Evolutionary conservation across 169 alveolate genomes (phyloP).

Genomic region (Eimeria zaria): DNA sequence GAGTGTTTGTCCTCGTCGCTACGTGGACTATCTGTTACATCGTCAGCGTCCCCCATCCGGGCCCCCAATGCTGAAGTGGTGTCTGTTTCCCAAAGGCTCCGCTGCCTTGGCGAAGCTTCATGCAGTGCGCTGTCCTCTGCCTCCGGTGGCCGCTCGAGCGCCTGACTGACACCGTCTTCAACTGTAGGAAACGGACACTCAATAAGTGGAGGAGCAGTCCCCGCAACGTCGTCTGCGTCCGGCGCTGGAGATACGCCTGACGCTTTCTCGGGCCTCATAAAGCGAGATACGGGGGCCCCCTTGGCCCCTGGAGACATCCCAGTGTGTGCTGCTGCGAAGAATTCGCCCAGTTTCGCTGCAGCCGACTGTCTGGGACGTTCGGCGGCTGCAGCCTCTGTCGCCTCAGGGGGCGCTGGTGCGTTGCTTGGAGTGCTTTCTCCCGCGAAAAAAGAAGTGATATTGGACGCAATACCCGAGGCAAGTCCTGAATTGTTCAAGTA

Average conservation of each 20-base stretch:
- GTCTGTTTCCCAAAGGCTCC: constrained; percentile 33
- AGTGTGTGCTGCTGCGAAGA: constrained; percentile 22
- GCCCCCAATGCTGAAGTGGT: background rate
- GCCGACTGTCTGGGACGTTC: constrained; percentile 53
- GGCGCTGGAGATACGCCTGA: background rate
- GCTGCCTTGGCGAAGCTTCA: constrained; percentile 11
- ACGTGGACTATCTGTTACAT: background rate
- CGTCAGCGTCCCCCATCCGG: background rate
- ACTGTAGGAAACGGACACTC: constrained; percentile 12
- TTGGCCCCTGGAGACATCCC: constrained; percentile 8
- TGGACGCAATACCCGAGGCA: constrained; percentile 50
- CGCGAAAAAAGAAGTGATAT: constrained; percentile 48
- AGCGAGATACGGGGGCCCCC: background rate
- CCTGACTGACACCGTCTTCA: background rate
- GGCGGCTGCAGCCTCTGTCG: background rate
- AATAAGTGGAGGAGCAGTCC: constrained; percentile 24
- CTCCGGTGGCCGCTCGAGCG: background rate
- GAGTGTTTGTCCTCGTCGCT: background rate
- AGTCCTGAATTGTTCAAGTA: constrained; percentile 53
- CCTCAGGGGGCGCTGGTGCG: constrained; percentile 13
- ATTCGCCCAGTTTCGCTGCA: constrained; percentile 32
- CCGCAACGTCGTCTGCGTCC: background rate
- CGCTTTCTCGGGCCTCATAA: background rate
- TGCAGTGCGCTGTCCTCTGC: background rate
- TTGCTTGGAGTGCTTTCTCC: constrained; percentile 35